Percentiles rank a stretch among this genome's conserved stretches.
These are phyloP conservation scores for Lagenaria siceraria DNA, from an alignment of 306 rosid species.

Conservation along the genomic window DNA sequence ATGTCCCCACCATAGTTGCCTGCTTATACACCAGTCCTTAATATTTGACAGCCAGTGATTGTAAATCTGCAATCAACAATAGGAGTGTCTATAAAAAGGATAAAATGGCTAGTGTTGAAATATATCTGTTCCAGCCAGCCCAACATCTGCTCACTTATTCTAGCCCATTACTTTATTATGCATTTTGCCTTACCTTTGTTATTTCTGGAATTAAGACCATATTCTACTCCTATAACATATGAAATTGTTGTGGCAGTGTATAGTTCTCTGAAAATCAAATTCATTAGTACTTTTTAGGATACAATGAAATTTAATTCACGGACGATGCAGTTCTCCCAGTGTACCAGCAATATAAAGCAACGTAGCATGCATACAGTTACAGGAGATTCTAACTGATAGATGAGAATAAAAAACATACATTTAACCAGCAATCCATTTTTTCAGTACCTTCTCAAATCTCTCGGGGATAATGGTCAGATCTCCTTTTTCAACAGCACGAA, in stretches of 20 bases:
- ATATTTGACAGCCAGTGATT: conserved; percentile 94
- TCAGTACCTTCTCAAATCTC: conserved; percentile 81
- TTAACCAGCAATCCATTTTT: not conserved
- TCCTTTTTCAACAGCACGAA: conserved; percentile 68
- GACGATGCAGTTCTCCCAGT: not conserved
- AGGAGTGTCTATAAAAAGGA: not conserved
- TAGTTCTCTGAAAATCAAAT: not conserved
- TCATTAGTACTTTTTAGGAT: not conserved
- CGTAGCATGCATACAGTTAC: not conserved
- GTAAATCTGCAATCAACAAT: conserved; percentile 54
- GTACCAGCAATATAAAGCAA: not conserved
- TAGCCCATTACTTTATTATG: not conserved
- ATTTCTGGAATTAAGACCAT: not conserved
- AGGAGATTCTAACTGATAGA: not conserved
- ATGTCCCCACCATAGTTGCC: conserved; percentile 99
- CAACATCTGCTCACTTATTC: not conserved
- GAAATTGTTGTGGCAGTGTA: not conserved
- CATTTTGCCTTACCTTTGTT: not conserved
- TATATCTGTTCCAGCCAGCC: not conserved
- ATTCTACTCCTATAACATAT: not conserved
- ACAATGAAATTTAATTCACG: not conserved
- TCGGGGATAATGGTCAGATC: conserved; percentile 78
- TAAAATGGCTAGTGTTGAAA: not conserved
- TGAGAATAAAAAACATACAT: not conserved
- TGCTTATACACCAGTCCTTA: conserved; percentile 98